Evolutionary conservation across 1,284 basidiomycete species (phyloP), one percentile per base, ranked within the genome.

Genomic region (Ceratobasidium sp.): DNA sequence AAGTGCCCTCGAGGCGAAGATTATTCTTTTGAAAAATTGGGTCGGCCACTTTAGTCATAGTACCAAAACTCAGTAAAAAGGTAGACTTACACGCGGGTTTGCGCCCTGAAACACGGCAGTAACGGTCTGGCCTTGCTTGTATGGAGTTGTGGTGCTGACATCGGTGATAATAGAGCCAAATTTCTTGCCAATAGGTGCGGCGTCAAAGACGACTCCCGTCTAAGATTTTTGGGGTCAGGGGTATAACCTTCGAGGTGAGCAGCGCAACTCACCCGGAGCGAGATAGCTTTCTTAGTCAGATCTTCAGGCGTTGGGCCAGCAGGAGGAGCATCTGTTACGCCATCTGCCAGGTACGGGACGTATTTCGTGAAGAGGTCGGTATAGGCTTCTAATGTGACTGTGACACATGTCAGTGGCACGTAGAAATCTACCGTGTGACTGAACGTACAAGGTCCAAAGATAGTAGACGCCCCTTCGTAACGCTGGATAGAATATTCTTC

Each of bases 401-500:
- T 60, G 54, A 68, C 74, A 68, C 39, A 42, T 53, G 73, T 33
- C 74, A 76, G 49, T 51, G 26, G 49, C 35, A 61, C 51, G 39
- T 15, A 17, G 45, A 47, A 10, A 7, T 74, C 49, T 28, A n/a
- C 10, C 35, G 3, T 17, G 13, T 17, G 8, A 26, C 20, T 11
- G 2, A 13, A 86, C 90, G 81, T 78, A 92, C 93, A 89, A 77
- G 88, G 90, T 37, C 94, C 94, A 82, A 90, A 95, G 53, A 95
- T 87, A 10, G 93, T 95, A 53, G 92, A 93, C 0, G 92, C 91
- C 45, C 93, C 94, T 83, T 95, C 94, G 80, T 94, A 94, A 65
- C 94, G 87, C 83, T 95, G 93, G 3, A 92, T 85, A 17, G 85
- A 83, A 82, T 94, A 94, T 82, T 94, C 93, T 82, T 94, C 92